phyloP scores from a whole-genome alignment of 2,329 filamentous ascomycete genomes.

The Pleomassaria siparia region DNA sequence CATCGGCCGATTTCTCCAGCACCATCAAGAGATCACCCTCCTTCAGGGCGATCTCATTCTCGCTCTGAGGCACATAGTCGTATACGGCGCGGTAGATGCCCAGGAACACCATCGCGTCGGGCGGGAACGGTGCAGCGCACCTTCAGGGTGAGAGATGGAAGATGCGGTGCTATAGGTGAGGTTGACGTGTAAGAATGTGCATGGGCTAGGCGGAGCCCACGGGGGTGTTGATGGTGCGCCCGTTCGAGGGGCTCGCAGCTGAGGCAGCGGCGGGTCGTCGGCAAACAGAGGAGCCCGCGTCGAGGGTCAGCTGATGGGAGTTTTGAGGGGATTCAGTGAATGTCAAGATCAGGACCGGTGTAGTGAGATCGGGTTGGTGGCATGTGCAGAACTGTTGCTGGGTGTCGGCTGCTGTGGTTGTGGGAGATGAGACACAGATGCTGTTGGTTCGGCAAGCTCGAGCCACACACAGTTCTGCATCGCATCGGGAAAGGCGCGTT shows the following conservation, averaged over 20 bases:
- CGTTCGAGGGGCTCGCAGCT: constrained; percentile 26
- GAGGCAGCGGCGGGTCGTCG: constrained; percentile 11
- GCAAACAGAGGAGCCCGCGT: constrained; percentile 2
- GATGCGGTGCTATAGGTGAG: constrained; percentile 16
- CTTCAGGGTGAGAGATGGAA: constrained; percentile 5
- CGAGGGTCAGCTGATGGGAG: constrained; percentile 1
- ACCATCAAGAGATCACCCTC: constrained; percentile 91
- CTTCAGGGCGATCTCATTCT: constrained; percentile 78
- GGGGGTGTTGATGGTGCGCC: constrained; percentile 18
- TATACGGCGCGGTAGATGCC: constrained; percentile 89
- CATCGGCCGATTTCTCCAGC: constrained; percentile 72
- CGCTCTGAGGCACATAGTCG: constrained; percentile 85
- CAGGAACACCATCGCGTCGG: constrained; percentile 76
- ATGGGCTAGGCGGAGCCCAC: constrained; percentile 30
- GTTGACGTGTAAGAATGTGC: constrained; percentile 21
- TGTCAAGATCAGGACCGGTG: not conserved
- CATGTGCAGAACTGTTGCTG: constrained; percentile 4
- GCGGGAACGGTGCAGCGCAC: constrained; percentile 16
- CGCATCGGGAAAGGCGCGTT: constrained; percentile 8
- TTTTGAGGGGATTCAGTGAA: not conserved
- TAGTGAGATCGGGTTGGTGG: constrained; percentile 2
- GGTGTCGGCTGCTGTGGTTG: constrained; percentile 11
- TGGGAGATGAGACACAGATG: constrained; percentile 14
- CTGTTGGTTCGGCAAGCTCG: constrained; percentile 13
- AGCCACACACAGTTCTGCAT: constrained; percentile 14